Evolutionary conservation across 2,329 filamentous ascomycete genomes (phyloP), one percentile per base, ranked within the genome.

Genomic region (Trematosphaeria pertusa): DNA sequence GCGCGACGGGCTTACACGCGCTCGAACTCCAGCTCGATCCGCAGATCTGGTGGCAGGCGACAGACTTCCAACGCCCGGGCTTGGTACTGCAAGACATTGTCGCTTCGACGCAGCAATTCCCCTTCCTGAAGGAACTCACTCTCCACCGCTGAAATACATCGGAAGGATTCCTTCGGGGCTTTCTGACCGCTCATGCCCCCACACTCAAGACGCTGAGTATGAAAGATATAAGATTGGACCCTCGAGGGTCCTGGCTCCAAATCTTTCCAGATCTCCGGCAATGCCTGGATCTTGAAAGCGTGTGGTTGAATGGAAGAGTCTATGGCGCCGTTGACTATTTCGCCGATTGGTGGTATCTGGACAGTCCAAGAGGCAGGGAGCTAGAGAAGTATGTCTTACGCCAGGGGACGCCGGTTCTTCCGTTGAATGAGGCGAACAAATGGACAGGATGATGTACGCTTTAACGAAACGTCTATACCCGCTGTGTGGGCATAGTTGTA

Each of bases 21-120:
- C 4, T 41, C 18, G 33, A 21, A n/a, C 11, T 41, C n/a, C 33
- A 30, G 38, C 38, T 41, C 18, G 17, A 41, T 17, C 33, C 38
- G 2, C 12, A 11, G 17, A 32, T 18, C 12, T 41, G 19, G 17
- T 41, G 38, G 38, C 18, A 14, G 2, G 28, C 17, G 17, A n/a
- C 24, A 11, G 38, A 41, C 9, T 30, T 32, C n/a, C 4, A 11
- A 10, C 4, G 5, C 2, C n/a, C 38, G 3, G 17, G 20, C 18
- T 30, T 30, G 9, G 10, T 17, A 2, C 19, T 41, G 7, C 18
- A 32, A 14, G 38, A 41, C 19, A 18, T 41, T 4, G 18, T 41
- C 9, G 28, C 28, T 3, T 20, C 17, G 18, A 9, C 5, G 18
- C n/a, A 32, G 10, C 9, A n/a, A 12, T 32, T 41, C 18, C 28